These are phyloP conservation scores for Trichocladium antarcticum DNA, from an alignment of 495 filamentous ascomycete genomes.

Conservation along the genomic window DNA sequence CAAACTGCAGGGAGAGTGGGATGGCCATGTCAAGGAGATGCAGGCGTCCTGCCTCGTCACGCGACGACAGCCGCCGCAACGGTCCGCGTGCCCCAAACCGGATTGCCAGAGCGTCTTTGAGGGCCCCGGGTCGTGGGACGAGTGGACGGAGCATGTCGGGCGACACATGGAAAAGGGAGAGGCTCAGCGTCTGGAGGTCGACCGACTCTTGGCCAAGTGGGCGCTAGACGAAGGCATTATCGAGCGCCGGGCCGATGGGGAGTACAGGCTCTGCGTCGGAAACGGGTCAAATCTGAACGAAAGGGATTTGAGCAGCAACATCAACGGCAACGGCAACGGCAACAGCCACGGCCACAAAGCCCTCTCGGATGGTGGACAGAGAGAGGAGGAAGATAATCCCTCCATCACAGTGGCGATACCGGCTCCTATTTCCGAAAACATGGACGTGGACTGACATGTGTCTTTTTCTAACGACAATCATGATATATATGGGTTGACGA, in stretches of 20 bases:
- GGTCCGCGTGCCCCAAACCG: slow-evolving; percentile 53
- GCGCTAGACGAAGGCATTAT: slow-evolving; percentile 48
- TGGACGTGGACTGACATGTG: slow-evolving; percentile 25
- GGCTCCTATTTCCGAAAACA: slow-evolving; percentile 2
- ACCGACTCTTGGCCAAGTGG: slow-evolving; percentile 44
- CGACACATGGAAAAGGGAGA: slow-evolving; percentile 68
- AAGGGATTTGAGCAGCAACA: slow-evolving; percentile 8
- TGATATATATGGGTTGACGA: too few relatives aligned
- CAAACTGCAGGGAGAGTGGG: slow-evolving; percentile 45
- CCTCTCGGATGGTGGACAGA: slow-evolving; percentile 9
- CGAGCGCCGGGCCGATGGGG: slow-evolving; percentile 39
- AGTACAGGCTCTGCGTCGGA: slow-evolving; percentile 37
- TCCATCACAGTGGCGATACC: slow-evolving; percentile 28
- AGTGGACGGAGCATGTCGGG: slow-evolving; percentile 86
- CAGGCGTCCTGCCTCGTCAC: slow-evolving; percentile 58
- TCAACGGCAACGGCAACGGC: too few relatives aligned
- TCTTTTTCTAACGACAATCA: too few relatives aligned
- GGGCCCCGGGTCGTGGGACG: slow-evolving; percentile 68
- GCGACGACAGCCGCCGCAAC: slow-evolving; percentile 53
- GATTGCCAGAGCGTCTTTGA: slow-evolving; percentile 61
- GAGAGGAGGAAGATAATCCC: slow-evolving; percentile 27
- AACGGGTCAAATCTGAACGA: slow-evolving; percentile 18
- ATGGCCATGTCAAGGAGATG: slow-evolving; percentile 46
- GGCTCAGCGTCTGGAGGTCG: slow-evolving; percentile 39
- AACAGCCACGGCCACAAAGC: slow-evolving; percentile 2